A percentile compares a stretch with the other conserved stretches of the same genome.
phyloP scores from a whole-genome alignment of 768 basidiomycete genomes.

The Russula ochroleuca region DNA sequence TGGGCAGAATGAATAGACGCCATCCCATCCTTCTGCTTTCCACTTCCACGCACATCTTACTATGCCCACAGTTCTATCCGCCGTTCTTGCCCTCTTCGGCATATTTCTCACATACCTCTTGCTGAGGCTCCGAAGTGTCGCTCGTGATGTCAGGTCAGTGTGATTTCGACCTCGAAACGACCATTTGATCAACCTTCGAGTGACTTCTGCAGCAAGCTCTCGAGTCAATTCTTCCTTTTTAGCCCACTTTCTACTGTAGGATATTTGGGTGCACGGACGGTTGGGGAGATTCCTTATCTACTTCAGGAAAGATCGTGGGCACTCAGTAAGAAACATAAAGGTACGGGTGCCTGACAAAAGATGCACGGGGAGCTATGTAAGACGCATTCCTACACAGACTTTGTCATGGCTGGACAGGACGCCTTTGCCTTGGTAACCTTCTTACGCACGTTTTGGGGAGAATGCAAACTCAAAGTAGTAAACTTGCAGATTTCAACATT shows the following conservation, averaged over 20 bases:
- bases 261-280: neutral
- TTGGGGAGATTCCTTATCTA: neutral
- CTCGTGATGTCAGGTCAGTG: slow-evolving; percentile 7
- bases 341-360: neutral
- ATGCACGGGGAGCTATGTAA: neutral
- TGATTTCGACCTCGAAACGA: neutral
- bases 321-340: neutral
- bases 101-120: neutral
- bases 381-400: neutral
- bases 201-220: neutral
- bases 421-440: neutral
- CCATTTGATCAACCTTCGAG: neutral
- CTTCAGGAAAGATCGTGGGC: neutral
- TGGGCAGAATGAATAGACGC: neutral
- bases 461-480: neutral
- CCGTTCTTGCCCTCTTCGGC: neutral
- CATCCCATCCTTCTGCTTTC: neutral
- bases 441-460: neutral
- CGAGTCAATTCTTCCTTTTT: slow-evolving; percentile 9
- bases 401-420: slow-evolving; percentile 12
- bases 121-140: slow-evolving; percentile 5
- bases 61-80: neutral
- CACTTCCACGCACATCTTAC: neutral
- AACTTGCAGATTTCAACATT: slow-evolving; percentile 5
- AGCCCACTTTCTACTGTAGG: neutral